Conservation (phyloP, 2,329 filamentous ascomycete genomes). For the Fusarium sp. region DNA sequence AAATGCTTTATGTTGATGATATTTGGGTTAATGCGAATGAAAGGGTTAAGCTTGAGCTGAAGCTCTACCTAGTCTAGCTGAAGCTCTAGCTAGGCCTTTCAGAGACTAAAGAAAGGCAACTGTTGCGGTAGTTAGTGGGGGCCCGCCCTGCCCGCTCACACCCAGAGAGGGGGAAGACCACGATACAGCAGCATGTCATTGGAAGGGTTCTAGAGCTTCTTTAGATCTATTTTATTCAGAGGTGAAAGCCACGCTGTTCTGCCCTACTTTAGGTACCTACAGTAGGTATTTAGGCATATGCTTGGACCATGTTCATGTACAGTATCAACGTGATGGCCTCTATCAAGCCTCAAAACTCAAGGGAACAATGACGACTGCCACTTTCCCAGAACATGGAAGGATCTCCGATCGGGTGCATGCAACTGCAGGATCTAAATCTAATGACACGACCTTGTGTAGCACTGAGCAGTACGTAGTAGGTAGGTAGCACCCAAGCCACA, state of each 20-base stretch:
- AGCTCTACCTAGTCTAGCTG: not conserved
- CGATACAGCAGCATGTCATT: slow-evolving; percentile 15
- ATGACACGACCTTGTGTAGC: not conserved
- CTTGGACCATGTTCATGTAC: not conserved
- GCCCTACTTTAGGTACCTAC: not conserved
- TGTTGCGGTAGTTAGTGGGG: slow-evolving; percentile 4
- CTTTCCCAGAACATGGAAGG: not conserved
- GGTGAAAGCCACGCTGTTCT: not conserved
- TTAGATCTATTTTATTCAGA: not conserved
- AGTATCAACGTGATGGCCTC: not conserved
- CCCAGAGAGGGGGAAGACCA: not conserved
- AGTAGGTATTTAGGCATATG: too few species aligned
- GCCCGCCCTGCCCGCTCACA: slow-evolving; percentile 27
- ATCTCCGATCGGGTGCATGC: slow-evolving; percentile 11
- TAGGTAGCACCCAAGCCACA: not conserved
- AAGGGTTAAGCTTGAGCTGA: slow-evolving; percentile 2
- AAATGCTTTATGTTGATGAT: not conserved
- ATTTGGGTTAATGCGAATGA: slow-evolving; percentile 20
- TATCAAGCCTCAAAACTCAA: not conserved
- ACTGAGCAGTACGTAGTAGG: too few species aligned
- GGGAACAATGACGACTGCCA: too few species aligned
- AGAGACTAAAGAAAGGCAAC: not conserved
- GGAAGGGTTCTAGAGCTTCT: slow-evolving; percentile 34
- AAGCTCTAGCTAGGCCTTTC: too few species aligned
- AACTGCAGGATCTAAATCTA: slow-evolving; percentile 3